Conservation (phyloP, 2,329 filamentous ascomycete species). For the Phaeophleospora eucalypticola region DNA sequence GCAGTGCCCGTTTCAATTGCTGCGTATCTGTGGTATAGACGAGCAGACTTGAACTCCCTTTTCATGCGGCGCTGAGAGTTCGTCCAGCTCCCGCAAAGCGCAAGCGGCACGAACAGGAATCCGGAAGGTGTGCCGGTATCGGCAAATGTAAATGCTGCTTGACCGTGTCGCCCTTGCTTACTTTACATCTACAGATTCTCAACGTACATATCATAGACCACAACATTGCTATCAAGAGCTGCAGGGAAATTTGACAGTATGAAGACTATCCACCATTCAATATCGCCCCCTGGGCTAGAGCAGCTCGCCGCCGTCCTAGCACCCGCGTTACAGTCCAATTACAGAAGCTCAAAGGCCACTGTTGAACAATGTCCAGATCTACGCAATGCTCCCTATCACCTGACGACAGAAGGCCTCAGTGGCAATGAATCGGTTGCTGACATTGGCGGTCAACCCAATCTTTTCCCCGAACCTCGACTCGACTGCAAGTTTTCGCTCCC, state of each 20-base stretch:
- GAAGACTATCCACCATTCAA: conserved; percentile 21
- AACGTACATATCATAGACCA: neutral
- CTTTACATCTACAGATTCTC: neutral
- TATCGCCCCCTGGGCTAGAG: conserved; percentile 24
- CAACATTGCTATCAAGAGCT: neutral
- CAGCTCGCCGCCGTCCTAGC: conserved; percentile 21
- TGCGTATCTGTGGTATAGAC: neutral
- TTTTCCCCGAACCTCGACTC: conserved; percentile 27
- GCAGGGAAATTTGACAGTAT: conserved; percentile 9
- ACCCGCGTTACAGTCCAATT: conserved; percentile 25
- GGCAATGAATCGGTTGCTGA: conserved; percentile 29
- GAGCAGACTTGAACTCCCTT: conserved; percentile 23
- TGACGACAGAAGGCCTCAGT: conserved; percentile 26
- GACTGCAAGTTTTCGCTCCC: conserved; percentile 29
- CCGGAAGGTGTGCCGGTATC: conserved; percentile 3
- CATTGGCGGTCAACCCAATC: conserved; percentile 30
- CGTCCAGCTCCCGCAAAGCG: no score
- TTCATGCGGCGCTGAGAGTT: no score
- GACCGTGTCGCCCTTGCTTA: no score
- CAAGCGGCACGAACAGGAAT: neutral
- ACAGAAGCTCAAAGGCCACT: conserved; percentile 18
- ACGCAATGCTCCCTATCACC: conserved; percentile 23
- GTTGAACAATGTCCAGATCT: conserved; percentile 28
- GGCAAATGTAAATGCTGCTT: no score
- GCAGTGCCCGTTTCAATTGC: neutral